Evolutionary conservation across 2,329 filamentous ascomycete genomes (phyloP).

Genomic region (Colletotrichum navitas): DNA sequence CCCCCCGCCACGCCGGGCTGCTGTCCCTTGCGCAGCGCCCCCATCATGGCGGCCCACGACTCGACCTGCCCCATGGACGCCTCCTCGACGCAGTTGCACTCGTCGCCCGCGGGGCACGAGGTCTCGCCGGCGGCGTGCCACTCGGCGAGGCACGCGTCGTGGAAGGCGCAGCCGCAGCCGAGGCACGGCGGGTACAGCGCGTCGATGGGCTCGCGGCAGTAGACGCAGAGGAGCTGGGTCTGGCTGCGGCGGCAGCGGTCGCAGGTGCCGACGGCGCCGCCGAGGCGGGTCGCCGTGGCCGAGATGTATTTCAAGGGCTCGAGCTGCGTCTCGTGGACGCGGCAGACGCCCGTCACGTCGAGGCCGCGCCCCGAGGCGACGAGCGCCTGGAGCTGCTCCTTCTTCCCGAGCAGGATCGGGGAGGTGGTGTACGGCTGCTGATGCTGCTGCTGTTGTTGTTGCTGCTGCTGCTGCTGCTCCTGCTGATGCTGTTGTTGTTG

Average conservation of each 20-base stretch:
- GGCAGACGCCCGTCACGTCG: conserved; percentile 73
- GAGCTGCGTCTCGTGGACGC: conserved; percentile 71
- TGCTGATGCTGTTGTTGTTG: conserved; percentile 51
- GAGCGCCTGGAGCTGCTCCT: conserved; percentile 64
- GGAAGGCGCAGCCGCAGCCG: conserved; percentile 72
- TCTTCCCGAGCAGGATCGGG: conserved; percentile 69
- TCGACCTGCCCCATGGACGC: conserved; percentile 70
- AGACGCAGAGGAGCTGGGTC: conserved; percentile 70
- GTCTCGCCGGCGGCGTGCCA: conserved; percentile 70
- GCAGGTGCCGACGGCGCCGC: conserved; percentile 64
- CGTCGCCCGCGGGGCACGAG: conserved; percentile 73
- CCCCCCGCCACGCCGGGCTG: conserved; percentile 18
- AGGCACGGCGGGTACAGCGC: conserved; percentile 72
- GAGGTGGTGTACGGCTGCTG: conserved; percentile 57
- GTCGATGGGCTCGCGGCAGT: conserved; percentile 71
- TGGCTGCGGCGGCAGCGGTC: conserved; percentile 66
- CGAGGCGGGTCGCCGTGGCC: conserved; percentile 52
- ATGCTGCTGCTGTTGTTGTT: conserved; percentile 10
- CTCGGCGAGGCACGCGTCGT: conserved; percentile 69
- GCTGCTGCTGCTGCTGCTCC: conserved; percentile 1
- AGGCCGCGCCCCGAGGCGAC: conserved; percentile 67
- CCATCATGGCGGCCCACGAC: conserved; percentile 70
- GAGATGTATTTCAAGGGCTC: conserved; percentile 67
- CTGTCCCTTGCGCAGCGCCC: conserved; percentile 54
- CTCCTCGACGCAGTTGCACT: conserved; percentile 71